Percentiles rank a stretch among this genome's conserved stretches.
These are phyloP conservation scores for Penicillium sp. DNA, from an alignment of 2,329 filamentous ascomycete genomes.

Conservation along the genomic window DNA sequence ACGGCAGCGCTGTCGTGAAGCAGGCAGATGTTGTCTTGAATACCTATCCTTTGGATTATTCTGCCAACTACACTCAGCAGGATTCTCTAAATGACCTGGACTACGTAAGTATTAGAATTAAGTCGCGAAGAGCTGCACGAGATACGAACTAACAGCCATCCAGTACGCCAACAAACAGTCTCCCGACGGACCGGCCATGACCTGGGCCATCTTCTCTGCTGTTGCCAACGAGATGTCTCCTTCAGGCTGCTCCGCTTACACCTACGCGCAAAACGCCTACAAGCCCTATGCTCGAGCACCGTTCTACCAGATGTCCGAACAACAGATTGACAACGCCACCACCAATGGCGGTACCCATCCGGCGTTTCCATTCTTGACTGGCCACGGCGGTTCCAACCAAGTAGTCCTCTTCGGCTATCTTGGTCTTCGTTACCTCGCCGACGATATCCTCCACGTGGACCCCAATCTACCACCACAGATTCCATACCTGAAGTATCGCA, in stretches of 20 bases:
- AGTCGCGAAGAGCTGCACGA: no score
- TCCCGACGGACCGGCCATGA: conserved; percentile 64
- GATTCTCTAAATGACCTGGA: conserved; percentile 54
- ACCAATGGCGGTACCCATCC: conserved; percentile 62
- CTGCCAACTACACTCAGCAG: conserved; percentile 46
- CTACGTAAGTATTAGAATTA: conserved; percentile 42
- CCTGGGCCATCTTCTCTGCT: conserved; percentile 63
- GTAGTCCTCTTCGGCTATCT: conserved; percentile 63
- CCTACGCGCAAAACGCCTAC: conserved; percentile 59
- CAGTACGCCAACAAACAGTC: conserved; percentile 64
- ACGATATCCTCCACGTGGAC: conserved; percentile 55
- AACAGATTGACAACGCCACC: conserved; percentile 55
- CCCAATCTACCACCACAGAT: conserved; percentile 63
- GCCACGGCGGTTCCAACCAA: conserved; percentile 63
- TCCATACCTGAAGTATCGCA: conserved; percentile 54
- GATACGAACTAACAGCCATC: conserved; percentile 1
- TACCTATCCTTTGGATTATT: conserved; percentile 59
- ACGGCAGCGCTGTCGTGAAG: conserved; percentile 60
- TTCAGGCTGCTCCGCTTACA: conserved; percentile 63
- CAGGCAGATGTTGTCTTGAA: conserved; percentile 65
- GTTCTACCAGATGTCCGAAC: conserved; percentile 67
- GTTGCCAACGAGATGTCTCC: conserved; percentile 60
- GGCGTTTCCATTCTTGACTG: conserved; percentile 65
- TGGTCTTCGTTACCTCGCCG: conserved; percentile 55
- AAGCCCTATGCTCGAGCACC: conserved; percentile 60